Percentiles rank a stretch among this genome's conserved stretches.
phyloP scores from a whole-genome alignment of 306 rosid genomes.

The Potentilla sterilis region DNA sequence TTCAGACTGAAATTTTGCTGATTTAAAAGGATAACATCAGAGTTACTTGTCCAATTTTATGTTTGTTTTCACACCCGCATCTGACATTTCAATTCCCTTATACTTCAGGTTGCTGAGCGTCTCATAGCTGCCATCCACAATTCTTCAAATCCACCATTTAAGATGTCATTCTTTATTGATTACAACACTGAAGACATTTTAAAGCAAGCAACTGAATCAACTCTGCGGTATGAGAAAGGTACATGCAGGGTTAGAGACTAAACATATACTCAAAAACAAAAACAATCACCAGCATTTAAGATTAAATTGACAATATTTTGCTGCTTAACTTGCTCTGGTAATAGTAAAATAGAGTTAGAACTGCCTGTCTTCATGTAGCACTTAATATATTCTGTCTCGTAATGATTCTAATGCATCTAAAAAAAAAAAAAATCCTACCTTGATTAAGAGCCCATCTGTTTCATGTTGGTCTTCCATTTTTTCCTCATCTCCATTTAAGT shows the following conservation, averaged over 20 bases:
- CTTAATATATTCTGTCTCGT: background rate
- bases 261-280: background rate
- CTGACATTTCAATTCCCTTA: background rate
- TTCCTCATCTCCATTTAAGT: background rate
- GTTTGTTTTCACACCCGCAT: background rate
- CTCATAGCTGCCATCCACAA: conserved; percentile 55
- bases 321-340: background rate
- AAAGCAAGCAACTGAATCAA: conserved; percentile 71
- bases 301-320: background rate
- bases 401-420: background rate
- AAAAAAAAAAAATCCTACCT: too few relatives aligned
- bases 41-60: background rate
- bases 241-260: background rate
- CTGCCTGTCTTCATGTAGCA: background rate
- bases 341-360: background rate
- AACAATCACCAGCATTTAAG: background rate
- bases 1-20: background rate
- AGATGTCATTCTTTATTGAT: conserved; percentile 81
- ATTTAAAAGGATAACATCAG: background rate
- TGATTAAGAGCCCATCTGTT: background rate
- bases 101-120: conserved; percentile 63
- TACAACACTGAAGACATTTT: conserved; percentile 57
- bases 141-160: conserved; percentile 48
- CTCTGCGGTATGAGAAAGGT: conserved; percentile 65
- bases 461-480: background rate